phyloP scores from a whole-genome alignment of 208 protist species.

The Leishmania braziliensis region DNA sequence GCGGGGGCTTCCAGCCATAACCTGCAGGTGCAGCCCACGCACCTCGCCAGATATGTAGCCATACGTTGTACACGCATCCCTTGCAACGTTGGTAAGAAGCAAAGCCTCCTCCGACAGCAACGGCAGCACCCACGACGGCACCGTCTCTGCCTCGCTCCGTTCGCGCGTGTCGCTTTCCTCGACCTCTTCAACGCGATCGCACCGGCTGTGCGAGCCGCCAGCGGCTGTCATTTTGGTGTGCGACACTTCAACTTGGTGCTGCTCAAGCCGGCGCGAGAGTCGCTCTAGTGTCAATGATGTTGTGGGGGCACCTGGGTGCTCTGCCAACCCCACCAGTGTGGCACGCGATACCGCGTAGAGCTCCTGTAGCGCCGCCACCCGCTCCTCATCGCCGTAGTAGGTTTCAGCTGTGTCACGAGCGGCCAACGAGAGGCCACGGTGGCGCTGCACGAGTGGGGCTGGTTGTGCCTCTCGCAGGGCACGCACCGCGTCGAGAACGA shows the following conservation, averaged over 20 bases:
- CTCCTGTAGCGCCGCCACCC: slow-evolving; percentile 22
- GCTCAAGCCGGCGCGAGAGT: slow-evolving; percentile 1
- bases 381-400: slow-evolving; percentile 34
- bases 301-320: background rate
- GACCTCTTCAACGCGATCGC: slow-evolving; percentile 4
- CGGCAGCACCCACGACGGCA: slow-evolving; percentile 15
- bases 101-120: slow-evolving; percentile 40
- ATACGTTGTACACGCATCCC: slow-evolving; percentile 48
- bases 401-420: slow-evolving; percentile 48
- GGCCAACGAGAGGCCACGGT: slow-evolving; percentile 67
- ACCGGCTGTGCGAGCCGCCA: background rate
- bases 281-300: slow-evolving; percentile 2
- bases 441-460: slow-evolving; percentile 39
- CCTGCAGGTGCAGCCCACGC: slow-evolving; percentile 75
- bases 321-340: slow-evolving; percentile 19
- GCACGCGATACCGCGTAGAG: slow-evolving; percentile 23
- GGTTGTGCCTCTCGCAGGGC: slow-evolving; percentile 44
- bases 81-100: slow-evolving; percentile 44
- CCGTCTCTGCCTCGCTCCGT: background rate
- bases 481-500: slow-evolving; percentile 62
- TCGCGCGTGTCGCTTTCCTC: slow-evolving; percentile 1
- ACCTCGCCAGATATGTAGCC: slow-evolving; percentile 73
- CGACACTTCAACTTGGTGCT: background rate
- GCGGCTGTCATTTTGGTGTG: background rate
- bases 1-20: slow-evolving; percentile 42